Evolutionary conservation across 2,329 filamentous ascomycete genomes (phyloP).

Genomic region (Alternaria infectoria): DNA sequence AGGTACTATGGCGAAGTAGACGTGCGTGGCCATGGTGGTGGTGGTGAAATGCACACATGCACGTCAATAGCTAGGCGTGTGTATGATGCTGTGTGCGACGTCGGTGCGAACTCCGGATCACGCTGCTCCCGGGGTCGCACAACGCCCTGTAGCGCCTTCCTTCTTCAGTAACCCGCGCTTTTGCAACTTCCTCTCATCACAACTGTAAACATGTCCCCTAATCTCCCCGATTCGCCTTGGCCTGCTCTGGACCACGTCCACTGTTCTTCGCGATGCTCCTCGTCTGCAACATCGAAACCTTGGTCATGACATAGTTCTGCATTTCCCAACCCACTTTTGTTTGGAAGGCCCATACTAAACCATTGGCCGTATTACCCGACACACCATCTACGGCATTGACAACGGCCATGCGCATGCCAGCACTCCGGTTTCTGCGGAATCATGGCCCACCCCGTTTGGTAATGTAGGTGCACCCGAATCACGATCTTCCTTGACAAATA

Average conservation of each 20-base stretch:
- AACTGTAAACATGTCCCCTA: neutral
- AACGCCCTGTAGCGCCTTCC: slow-evolving; percentile 18
- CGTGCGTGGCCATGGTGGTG: neutral
- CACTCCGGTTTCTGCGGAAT: neutral
- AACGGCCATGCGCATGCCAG: neutral
- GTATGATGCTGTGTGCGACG: slow-evolving; percentile 6
- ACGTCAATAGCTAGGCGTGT: slow-evolving; percentile 5
- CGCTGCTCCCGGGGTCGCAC: slow-evolving; percentile 11
- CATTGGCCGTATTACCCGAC: slow-evolving; percentile 5
- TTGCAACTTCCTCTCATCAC: neutral
- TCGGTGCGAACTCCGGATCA: slow-evolving; percentile 15
- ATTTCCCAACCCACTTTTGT: slow-evolving; percentile 13
- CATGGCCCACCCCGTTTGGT: neutral
- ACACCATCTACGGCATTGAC: slow-evolving; percentile 1
- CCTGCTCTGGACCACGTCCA: neutral
- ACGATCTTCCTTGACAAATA: slow-evolving; percentile 22
- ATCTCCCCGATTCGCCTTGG: neutral
- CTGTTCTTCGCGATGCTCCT: neutral
- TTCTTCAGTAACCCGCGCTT: slow-evolving; percentile 11
- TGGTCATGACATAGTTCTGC: slow-evolving; percentile 17
- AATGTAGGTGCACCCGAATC: slow-evolving; percentile 10
- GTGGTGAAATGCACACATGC: neutral
- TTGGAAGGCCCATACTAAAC: neutral
- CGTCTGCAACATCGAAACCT: neutral
- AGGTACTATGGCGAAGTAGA: neutral